These are phyloP conservation scores for Tillandsia fasciculata DNA, from an alignment of 176 grass and related monocot genomes.

Conservation along the genomic window DNA sequence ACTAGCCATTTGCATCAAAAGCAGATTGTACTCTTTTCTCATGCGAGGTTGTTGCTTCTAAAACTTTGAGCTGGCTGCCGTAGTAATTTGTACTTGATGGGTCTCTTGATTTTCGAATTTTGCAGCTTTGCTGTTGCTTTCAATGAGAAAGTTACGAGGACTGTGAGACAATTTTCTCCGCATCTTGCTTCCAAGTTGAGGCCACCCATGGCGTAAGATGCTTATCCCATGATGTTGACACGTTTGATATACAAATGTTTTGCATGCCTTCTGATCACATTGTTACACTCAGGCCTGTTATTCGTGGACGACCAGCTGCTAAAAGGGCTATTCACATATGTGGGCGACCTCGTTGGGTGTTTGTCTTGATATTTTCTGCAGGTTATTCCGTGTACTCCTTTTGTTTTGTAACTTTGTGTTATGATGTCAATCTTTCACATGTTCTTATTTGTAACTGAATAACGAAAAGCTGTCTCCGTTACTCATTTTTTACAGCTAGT, in stretches of 20 bases:
- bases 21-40: no score
- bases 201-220: conserved; percentile 59
- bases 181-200: conserved; percentile 98
- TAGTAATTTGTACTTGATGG: not conserved
- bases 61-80: not conserved
- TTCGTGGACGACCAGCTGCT: conserved; percentile 65
- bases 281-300: conserved; percentile 53
- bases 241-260: conserved; percentile 6
- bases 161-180: conserved; percentile 84
- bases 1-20: no score
- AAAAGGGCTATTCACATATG: conserved; percentile 99
- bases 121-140: conserved; percentile 39
- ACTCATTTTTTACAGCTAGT: conserved; percentile 44
- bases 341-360: conserved; percentile 80
- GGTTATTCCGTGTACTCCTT: conserved; percentile 29
- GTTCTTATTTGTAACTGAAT: not conserved
- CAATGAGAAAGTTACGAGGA: conserved; percentile 90
- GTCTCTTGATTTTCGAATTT: not conserved
- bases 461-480: not conserved
- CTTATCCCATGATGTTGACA: conserved; percentile 1
- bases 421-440: not conserved
- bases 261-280: conserved; percentile 1
- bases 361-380: conserved; percentile 78
- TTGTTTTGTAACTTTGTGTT: conserved; percentile 5
- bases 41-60: not conserved